Percentiles rank a stretch among this genome's conserved stretches.
Conservation (phyloP, 2,329 filamentous ascomycete genomes). For the Rutstroemia sp. region DNA sequence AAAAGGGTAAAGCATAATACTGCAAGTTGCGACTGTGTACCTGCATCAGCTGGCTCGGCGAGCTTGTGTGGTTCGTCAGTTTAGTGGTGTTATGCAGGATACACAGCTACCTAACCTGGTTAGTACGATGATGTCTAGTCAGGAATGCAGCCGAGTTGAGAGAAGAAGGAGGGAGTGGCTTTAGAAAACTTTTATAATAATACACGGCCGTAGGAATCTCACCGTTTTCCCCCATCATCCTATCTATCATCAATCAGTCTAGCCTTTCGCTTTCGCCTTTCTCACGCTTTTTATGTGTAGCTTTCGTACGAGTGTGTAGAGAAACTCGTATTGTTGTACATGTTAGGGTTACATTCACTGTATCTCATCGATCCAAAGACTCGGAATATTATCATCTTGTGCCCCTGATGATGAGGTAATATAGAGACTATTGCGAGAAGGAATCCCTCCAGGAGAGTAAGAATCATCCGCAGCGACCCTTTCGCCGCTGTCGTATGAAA, state of each 20-base stretch:
- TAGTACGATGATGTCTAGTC: background rate
- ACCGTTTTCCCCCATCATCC: background rate
- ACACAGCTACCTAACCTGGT: background rate
- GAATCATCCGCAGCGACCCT: background rate
- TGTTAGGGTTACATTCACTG: too few relatives aligned
- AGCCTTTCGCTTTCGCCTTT: background rate
- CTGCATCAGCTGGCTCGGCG: background rate
- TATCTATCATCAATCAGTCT: background rate
- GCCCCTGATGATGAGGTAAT: constrained; percentile 3
- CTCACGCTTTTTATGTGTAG: too few relatives aligned
- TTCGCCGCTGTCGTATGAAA: background rate
- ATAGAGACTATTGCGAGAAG: background rate
- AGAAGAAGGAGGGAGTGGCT: background rate
- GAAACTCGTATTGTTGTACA: background rate
- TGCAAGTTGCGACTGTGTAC: constrained; percentile 1
- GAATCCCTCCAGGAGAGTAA: background rate
- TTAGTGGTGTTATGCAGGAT: constrained; percentile 8
- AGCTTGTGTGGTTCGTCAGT: constrained; percentile 1
- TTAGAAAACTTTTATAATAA: background rate
- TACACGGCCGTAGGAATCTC: background rate
- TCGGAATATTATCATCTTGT: background rate
- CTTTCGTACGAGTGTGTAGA: too few relatives aligned
- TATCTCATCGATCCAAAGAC: background rate
- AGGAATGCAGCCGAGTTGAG: background rate
- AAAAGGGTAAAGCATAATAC: constrained; percentile 3